phyloP scores from a whole-genome alignment of 2,329 filamentous ascomycete genomes.

The Podosphaera fusca region DNA sequence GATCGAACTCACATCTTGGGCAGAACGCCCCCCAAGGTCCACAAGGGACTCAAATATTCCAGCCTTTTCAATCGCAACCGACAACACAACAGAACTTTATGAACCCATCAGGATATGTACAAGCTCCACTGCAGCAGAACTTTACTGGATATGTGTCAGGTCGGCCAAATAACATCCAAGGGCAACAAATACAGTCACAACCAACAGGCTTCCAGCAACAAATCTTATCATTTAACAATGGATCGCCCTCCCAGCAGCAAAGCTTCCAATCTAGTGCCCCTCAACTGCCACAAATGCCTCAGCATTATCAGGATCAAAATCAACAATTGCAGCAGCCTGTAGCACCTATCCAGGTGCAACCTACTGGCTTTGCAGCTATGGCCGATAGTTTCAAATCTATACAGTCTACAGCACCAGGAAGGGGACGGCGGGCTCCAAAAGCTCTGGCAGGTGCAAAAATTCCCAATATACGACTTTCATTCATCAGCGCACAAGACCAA shows the following conservation, averaged over 20 bases:
- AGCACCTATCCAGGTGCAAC: slow-evolving; percentile 36
- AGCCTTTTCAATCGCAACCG: slow-evolving; percentile 23
- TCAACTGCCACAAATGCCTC: slow-evolving; percentile 16
- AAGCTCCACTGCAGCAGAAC: slow-evolving; percentile 15
- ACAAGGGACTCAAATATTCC: slow-evolving; percentile 32
- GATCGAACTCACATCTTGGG: slow-evolving; percentile 67
- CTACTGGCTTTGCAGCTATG: slow-evolving; percentile 43
- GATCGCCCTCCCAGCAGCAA: slow-evolving; percentile 25
- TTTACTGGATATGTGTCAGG: slow-evolving; percentile 15
- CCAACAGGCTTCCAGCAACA: slow-evolving; percentile 33
- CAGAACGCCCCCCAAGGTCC: slow-evolving; percentile 47
- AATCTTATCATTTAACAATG: slow-evolving; percentile 15
- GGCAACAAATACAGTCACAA: slow-evolving; percentile 23
- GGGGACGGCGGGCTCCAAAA: slow-evolving; percentile 26
- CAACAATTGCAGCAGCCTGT: slow-evolving; percentile 25
- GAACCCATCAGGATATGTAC: slow-evolving; percentile 15
- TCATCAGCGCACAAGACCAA: slow-evolving; percentile 88
- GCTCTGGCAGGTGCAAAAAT: slow-evolving; percentile 48
- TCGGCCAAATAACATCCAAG: slow-evolving; percentile 30
- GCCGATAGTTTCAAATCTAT: slow-evolving; percentile 38
- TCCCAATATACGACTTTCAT: slow-evolving; percentile 80
- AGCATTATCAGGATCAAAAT: slow-evolving; percentile 13
- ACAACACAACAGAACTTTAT: slow-evolving; percentile 20
- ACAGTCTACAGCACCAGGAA: slow-evolving; percentile 19
- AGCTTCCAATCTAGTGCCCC: slow-evolving; percentile 15